Evolutionary conservation across 768 basidiomycete species (phyloP).

Genomic region (Suillus alpinus): DNA sequence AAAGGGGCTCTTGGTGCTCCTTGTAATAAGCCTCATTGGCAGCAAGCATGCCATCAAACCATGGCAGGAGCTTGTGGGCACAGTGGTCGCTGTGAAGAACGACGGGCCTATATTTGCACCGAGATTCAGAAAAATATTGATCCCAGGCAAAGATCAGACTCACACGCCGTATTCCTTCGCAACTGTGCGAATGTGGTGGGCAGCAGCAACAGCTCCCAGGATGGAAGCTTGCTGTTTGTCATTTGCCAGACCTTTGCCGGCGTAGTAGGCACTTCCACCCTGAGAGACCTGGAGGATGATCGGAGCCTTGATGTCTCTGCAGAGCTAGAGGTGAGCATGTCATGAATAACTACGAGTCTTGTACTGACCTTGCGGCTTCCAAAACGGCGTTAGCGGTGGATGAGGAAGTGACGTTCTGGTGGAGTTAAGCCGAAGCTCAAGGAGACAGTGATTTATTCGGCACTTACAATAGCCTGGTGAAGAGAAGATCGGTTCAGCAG

Average conservation of each 20-base stretch:
- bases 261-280: slow-evolving; percentile 93
- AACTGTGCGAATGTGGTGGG: slow-evolving; percentile 85
- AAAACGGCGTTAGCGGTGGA: slow-evolving; percentile 92
- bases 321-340: slow-evolving; percentile 4
- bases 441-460: background rate
- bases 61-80: slow-evolving; percentile 94
- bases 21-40: slow-evolving; percentile 94
- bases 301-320: slow-evolving; percentile 90
- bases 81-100: slow-evolving; percentile 98
- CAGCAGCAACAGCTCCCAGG: slow-evolving; percentile 88
- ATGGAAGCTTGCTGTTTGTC: slow-evolving; percentile 95
- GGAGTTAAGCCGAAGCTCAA: slow-evolving; percentile 1
- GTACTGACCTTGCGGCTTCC: slow-evolving; percentile 82
- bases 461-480: slow-evolving; percentile 73
- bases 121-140: slow-evolving; percentile 4
- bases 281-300: slow-evolving; percentile 98
- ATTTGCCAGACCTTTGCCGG: slow-evolving; percentile 94
- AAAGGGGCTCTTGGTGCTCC: slow-evolving; percentile 80
- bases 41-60: slow-evolving; percentile 99
- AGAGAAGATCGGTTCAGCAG: background rate
- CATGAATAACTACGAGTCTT: slow-evolving; percentile 4
- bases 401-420: slow-evolving; percentile 93
- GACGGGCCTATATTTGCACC: slow-evolving; percentile 64
- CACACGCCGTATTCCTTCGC: slow-evolving; percentile 92
- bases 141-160: slow-evolving; percentile 30